A percentile compares a stretch with the other conserved stretches of the same genome.
Evolutionary conservation across 306 rosid genomes (phyloP).

Genomic region (Sesbania bispinosa): DNA sequence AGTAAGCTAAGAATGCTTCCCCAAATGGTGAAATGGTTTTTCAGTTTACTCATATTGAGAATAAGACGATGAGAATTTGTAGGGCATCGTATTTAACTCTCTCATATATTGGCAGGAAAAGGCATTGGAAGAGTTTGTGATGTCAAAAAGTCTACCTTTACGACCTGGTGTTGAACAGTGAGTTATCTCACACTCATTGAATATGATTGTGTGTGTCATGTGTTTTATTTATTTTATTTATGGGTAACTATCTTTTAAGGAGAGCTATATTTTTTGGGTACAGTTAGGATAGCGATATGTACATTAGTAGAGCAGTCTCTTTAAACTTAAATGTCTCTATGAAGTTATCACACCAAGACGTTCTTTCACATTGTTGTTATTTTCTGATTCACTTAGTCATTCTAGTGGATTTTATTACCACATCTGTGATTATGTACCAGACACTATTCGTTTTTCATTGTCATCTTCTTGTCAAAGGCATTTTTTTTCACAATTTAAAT

Average conservation of each 20-base stretch:
- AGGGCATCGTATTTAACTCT: conserved; percentile 21
- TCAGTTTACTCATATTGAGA: conserved; percentile 8
- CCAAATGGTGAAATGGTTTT: not conserved
- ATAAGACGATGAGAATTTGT: conserved; percentile 12
- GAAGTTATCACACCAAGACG: not conserved
- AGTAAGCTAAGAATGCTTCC: conserved; percentile 11
- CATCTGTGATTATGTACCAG: not conserved
- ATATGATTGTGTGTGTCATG: conserved; percentile 5
- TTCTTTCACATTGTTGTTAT: conserved; percentile 4
- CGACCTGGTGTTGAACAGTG: conserved; percentile 93
- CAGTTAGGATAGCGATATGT: not conserved
- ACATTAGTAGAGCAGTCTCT: conserved; percentile 4
- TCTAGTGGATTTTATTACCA: not conserved
- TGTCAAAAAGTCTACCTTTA: conserved; percentile 62
- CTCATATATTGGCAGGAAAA: conserved; percentile 56
- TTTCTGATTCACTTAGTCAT: not conserved
- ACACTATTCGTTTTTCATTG: not conserved
- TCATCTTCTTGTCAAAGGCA: not conserved
- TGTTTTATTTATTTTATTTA: conserved; percentile 3
- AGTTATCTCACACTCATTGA: conserved; percentile 40
- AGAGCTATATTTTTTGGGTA: not conserved
- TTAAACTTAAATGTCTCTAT: conserved; percentile 21
- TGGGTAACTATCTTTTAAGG: conserved; percentile 6
- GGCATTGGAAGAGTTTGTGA: conserved; percentile 67
- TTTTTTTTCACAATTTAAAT: not conserved